Base-by-base conservation (phyloP, 1,139 yeast genomes). In the Zygotorulaspora mrakii region DNA sequence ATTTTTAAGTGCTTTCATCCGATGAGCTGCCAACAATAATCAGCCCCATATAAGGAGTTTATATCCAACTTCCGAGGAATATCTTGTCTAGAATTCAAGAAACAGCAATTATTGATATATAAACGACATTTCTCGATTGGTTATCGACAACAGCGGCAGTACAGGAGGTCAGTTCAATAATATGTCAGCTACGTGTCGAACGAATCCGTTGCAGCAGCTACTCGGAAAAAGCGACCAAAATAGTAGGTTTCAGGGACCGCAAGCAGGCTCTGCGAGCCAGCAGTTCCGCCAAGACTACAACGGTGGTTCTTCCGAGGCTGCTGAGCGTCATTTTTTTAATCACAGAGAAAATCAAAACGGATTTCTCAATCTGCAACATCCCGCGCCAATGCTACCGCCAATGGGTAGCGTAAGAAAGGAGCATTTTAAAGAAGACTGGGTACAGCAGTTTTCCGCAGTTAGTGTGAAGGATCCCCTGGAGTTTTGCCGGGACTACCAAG, bases 401-500 rank as follows among this genome's bases (percentile, higher is more conserved):
- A 35, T 25, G 31, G 27, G 11, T 13, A 33, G 22, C 14, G 16
- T 28, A 20, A 17, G 8, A 20, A 13, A 23, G 4, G 20, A 20
- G 9, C 28, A 20, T 10, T 26, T 17, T 12, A 16, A 32, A 25
- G 26, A 31, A 16, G 24, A 24, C 9, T 54, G 59, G 59, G 18
- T 53, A 10, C 37, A 46, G n/a, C 55, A 57, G 38, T 54, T 59
- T 17, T 43, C 57, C 1, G 37, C 52, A 2, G 52, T 59, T 51
- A 43, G 47, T 29, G 43, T 59, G 10, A 44, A 47, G 12, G 64
- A 59, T 37, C 55, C 59, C n/a, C 13, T 52, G 36, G 61, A 55
- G 42, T 56, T 55, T 30, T 45, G 52, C 26, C 40, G 46, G 16
- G 57, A 55, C 18, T 59, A 59, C 41, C 54, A 56, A 42, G 45